phyloP scores from a whole-genome alignment of 2,329 filamentous ascomycete species.

The Neofusicoccum kwambonambiense region DNA sequence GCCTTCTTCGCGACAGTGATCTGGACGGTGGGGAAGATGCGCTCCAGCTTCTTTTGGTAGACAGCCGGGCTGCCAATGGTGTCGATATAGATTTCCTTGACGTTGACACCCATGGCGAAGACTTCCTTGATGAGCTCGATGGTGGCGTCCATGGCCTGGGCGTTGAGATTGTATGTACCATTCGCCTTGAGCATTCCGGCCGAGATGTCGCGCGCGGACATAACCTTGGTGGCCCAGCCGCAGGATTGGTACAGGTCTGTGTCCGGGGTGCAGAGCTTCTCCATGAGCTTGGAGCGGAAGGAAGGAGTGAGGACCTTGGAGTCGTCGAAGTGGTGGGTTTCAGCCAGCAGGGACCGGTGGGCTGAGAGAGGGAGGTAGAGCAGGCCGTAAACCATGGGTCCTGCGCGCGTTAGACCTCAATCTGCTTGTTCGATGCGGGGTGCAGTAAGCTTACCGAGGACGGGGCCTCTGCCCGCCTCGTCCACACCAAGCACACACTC shows the following conservation, averaged over 20 bases:
- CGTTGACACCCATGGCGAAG: slow-evolving; percentile 73
- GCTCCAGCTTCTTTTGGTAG: slow-evolving; percentile 82
- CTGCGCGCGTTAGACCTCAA: slow-evolving; percentile 27
- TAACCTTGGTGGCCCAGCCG: slow-evolving; percentile 78
- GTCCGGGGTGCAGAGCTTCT: slow-evolving; percentile 65
- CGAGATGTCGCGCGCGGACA: slow-evolving; percentile 81
- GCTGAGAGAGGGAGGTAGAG: slow-evolving; percentile 69
- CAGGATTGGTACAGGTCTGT: slow-evolving; percentile 62
- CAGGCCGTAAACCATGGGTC: slow-evolving; percentile 65
- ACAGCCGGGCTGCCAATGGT: slow-evolving; percentile 80
- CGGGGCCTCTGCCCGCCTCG: slow-evolving; percentile 89
- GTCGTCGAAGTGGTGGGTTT: slow-evolving; percentile 86
- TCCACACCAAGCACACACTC: slow-evolving; percentile 85
- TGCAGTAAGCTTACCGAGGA: slow-evolving; percentile 63
- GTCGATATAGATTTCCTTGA: slow-evolving; percentile 90
- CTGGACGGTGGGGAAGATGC: slow-evolving; percentile 70
- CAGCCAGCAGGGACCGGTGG: slow-evolving; percentile 71
- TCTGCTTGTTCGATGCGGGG: background rate
- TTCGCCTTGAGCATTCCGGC: slow-evolving; percentile 70
- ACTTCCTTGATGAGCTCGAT: slow-evolving; percentile 77
- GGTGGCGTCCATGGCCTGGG: slow-evolving; percentile 91
- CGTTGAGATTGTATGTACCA: slow-evolving; percentile 82
- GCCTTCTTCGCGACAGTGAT: slow-evolving; percentile 68
- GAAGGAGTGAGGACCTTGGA: slow-evolving; percentile 83
- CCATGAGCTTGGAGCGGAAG: slow-evolving; percentile 73